Conservation (phyloP, 108 stramenopile species). For the Conticribra guillardii region DNA sequence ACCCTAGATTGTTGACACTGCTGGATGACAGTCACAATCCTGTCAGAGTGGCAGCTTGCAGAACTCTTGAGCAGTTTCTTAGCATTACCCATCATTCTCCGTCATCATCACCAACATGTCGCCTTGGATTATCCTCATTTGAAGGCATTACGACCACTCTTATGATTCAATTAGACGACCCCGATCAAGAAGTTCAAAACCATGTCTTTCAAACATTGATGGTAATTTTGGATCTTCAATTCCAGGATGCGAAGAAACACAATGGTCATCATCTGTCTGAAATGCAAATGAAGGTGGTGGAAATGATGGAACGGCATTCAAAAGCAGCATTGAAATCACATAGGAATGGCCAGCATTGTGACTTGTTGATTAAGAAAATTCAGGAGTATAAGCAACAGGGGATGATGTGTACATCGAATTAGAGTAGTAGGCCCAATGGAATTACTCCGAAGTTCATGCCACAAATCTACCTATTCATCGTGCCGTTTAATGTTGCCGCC, state of each 20-base stretch:
- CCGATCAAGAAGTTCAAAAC: constrained; percentile 20
- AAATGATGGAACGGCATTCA: neutral
- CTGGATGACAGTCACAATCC: constrained; percentile 42
- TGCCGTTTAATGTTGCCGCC: no score
- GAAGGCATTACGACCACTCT: constrained; percentile 30
- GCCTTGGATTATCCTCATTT: constrained; percentile 14
- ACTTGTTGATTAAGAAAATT: neutral
- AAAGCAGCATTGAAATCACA: neutral
- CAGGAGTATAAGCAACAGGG: no score
- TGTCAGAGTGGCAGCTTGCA: constrained; percentile 37
- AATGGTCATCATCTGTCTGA: neutral
- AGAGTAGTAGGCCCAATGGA: no score
- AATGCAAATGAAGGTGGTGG: neutral
- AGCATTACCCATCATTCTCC: neutral
- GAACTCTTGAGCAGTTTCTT: constrained; percentile 17
- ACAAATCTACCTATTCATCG: no score
- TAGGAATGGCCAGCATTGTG: neutral
- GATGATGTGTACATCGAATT: no score
- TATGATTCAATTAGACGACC: constrained; percentile 33
- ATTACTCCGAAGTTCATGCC: no score
- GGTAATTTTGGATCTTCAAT: constrained; percentile 2
- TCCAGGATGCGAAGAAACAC: neutral
- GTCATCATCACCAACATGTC: constrained; percentile 4
- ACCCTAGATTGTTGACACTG: constrained; percentile 28
- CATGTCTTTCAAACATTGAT: constrained; percentile 20